phyloP scores from a whole-genome alignment of 208 protist genomes.

The Wallacemonas sp. region DNA sequence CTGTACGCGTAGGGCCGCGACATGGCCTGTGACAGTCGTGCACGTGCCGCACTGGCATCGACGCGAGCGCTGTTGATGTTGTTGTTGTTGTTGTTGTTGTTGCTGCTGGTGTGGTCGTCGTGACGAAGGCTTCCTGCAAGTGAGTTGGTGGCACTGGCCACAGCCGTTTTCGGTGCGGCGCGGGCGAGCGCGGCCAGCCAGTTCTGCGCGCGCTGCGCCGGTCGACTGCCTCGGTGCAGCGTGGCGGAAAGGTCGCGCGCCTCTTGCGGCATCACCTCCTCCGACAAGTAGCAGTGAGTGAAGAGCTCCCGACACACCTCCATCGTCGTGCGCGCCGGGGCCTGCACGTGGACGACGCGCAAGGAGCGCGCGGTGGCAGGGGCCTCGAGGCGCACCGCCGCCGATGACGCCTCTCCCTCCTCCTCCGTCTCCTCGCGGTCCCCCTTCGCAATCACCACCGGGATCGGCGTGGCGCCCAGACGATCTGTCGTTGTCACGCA shows the following conservation, averaged over 20 bases:
- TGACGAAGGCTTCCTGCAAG: too few relatives aligned
- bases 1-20: background rate
- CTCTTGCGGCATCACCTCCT: background rate
- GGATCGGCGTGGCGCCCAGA: slow-evolving; percentile 37
- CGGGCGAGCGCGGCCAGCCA: slow-evolving; percentile 12
- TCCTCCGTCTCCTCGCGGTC: slow-evolving; percentile 19
- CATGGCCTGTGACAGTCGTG: too few relatives aligned
- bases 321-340: slow-evolving; percentile 27
- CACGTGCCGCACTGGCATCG: background rate
- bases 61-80: too few relatives aligned
- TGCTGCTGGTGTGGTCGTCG: too few relatives aligned
- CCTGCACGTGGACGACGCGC: slow-evolving; percentile 37
- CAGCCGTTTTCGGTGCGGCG: background rate
- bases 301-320: slow-evolving; percentile 18
- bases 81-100: background rate
- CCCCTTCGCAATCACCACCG: slow-evolving; percentile 20
- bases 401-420: slow-evolving; percentile 22
- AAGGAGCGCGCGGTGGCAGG: slow-evolving; percentile 41
- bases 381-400: slow-evolving; percentile 18
- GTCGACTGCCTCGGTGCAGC: background rate
- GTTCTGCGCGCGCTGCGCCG: background rate
- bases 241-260: background rate
- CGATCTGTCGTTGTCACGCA: slow-evolving; percentile 51
- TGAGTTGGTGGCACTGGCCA: too few relatives aligned
- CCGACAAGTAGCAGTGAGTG: slow-evolving; percentile 3